Evolutionary conservation across 768 basidiomycete species (phyloP).

Genomic region (Collybiopsis confluens): DNA sequence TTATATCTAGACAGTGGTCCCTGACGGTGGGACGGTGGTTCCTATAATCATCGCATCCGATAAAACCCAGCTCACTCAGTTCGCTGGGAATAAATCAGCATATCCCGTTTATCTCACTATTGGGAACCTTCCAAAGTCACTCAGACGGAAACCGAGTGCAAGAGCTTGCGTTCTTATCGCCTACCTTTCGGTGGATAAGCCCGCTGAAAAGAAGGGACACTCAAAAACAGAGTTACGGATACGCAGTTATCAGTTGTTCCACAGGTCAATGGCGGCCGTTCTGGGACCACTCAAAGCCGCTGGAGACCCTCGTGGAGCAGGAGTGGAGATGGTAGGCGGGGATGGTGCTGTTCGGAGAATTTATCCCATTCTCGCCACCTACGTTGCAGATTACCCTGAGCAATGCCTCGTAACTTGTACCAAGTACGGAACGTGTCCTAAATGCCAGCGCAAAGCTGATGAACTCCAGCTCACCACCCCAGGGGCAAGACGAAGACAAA

Average conservation of each 20-base stretch:
- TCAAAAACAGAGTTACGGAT: no score
- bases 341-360: conserved; percentile 4
- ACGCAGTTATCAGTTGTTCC: background rate
- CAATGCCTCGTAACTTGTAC: background rate
- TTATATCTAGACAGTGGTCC: background rate
- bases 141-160: conserved; percentile 12
- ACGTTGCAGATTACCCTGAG: conserved; percentile 7
- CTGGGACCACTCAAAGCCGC: background rate
- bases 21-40: conserved; percentile 13
- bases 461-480: background rate
- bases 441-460: background rate
- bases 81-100: conserved; percentile 23
- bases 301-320: background rate
- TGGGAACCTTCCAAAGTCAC: conserved; percentile 24
- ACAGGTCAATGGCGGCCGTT: background rate
- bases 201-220: background rate
- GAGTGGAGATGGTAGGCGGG: conserved; percentile 9
- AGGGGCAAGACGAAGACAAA: background rate
- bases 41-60: conserved; percentile 30
- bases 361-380: conserved; percentile 7
- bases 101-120: conserved; percentile 32
- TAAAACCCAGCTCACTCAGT: conserved; percentile 26
- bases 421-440: background rate
- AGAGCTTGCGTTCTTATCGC: background rate
- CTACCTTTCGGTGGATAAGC: background rate